Evolutionary conservation across 345 rosid genomes (phyloP).

Genomic region (Corymbia maculata): DNA sequence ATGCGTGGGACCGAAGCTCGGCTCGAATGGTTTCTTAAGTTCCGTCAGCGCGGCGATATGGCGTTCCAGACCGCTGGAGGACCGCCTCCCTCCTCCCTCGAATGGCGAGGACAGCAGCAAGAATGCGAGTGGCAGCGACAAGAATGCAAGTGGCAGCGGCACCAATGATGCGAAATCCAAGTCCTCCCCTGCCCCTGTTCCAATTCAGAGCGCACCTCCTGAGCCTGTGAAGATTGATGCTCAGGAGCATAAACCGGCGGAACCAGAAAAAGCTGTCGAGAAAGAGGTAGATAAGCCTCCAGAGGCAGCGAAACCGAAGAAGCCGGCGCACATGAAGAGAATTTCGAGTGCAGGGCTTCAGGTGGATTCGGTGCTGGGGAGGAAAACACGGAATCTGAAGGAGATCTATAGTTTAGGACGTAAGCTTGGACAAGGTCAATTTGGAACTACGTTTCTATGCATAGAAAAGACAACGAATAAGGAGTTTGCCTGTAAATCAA

Average conservation of each 20-base stretch:
- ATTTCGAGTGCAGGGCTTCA: conserved; percentile 53
- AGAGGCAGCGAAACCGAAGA: conserved; percentile 30
- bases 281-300: conserved; percentile 7
- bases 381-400: conserved; percentile 72
- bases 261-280: conserved; percentile 5
- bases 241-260: conserved; percentile 16
- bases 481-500: conserved; percentile 80
- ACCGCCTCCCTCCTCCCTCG: conserved; percentile 26
- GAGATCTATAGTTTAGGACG: conserved; percentile 74
- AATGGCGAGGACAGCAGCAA: conserved; percentile 7
- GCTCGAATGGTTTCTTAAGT: conserved; percentile 59
- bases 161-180: background rate
- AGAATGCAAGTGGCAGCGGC: conserved; percentile 8
- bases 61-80: conserved; percentile 47
- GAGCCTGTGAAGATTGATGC: conserved; percentile 45
- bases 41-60: conserved; percentile 79
- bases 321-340: conserved; percentile 48
- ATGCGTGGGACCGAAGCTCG: conserved; percentile 78
- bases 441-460: conserved; percentile 86
- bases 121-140: background rate
- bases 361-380: conserved; percentile 62
- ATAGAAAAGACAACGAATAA: conserved; percentile 50
- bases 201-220: conserved; percentile 56
- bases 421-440: conserved; percentile 95
- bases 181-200: conserved; percentile 6